Evolutionary conservation across 1,139 yeast genomes (phyloP).

Genomic region (Citeromyces hawaiiensis): DNA sequence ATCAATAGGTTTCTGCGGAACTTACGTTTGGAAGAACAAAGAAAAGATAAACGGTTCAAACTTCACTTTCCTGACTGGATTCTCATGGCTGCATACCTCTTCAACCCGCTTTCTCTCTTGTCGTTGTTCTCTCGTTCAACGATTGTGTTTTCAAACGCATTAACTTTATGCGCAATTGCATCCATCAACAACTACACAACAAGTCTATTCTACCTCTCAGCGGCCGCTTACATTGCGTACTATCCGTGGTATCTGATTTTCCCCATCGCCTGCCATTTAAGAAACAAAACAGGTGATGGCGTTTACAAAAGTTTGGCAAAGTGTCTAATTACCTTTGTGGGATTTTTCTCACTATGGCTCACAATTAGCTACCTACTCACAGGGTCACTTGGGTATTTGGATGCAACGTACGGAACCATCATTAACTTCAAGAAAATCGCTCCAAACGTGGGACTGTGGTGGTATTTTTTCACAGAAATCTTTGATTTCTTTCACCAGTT

Average conservation of each 20-base stretch:
- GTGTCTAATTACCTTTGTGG: constrained; percentile 14
- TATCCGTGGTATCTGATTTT: constrained; percentile 45
- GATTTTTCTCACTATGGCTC: constrained; percentile 19
- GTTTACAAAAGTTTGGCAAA: constrained; percentile 13
- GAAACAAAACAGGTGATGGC: constrained; percentile 3
- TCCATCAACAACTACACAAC: constrained; percentile 29
- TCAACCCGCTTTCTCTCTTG: constrained; percentile 69
- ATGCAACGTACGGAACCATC: constrained; percentile 48
- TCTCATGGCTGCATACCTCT: constrained; percentile 49
- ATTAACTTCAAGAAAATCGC: constrained; percentile 53
- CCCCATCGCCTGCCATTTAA: constrained; percentile 25
- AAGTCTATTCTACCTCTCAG: constrained; percentile 34
- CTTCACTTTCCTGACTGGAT: constrained; percentile 29
- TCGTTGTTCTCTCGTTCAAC: constrained; percentile 65
- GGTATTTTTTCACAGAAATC: constrained; percentile 96
- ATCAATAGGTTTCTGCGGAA: constrained; percentile 21
- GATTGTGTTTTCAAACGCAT: constrained; percentile 41
- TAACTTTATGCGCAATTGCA: constrained; percentile 36
- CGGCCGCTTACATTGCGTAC: constrained; percentile 52
- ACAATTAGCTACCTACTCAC: constrained; percentile 24
- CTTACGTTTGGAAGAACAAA: constrained; percentile 9
- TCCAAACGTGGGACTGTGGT: constrained; percentile 92
- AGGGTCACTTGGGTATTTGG: constrained; percentile 38
- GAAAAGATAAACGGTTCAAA: constrained; percentile 13
- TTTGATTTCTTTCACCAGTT: constrained; percentile 81